phyloP scores from a whole-genome alignment of 2,329 filamentous ascomycete genomes.

The Fusarium guadeloupense region DNA sequence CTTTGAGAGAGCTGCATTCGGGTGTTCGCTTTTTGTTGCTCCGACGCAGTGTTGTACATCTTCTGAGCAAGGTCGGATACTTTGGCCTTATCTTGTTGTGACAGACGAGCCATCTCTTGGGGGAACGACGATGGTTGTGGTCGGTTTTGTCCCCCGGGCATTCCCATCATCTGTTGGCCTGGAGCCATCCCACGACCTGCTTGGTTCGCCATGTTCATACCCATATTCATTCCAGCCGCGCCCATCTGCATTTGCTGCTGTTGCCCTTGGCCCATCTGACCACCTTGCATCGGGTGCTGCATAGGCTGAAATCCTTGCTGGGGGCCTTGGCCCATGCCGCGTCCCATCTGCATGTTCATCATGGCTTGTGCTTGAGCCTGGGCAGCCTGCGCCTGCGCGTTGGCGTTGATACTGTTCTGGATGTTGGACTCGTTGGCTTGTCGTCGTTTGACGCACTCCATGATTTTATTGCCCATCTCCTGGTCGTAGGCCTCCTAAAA shows the following conservation, averaged over 20 bases:
- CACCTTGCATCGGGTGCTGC: slow-evolving; percentile 67
- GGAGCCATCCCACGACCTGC: slow-evolving; percentile 54
- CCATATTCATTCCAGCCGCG: slow-evolving; percentile 45
- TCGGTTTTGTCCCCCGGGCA: slow-evolving; percentile 50
- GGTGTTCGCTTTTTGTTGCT: slow-evolving; percentile 54
- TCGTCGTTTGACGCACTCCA: slow-evolving; percentile 61
- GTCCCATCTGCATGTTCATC: slow-evolving; percentile 65
- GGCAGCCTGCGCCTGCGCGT: slow-evolving; percentile 49
- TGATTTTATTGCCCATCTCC: slow-evolving; percentile 55
- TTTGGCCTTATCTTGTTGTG: slow-evolving; percentile 55
- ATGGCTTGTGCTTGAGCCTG: slow-evolving; percentile 56
- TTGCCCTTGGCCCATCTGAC: slow-evolving; percentile 58
- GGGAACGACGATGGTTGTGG: slow-evolving; percentile 41
- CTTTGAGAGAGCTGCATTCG: slow-evolving; percentile 50
- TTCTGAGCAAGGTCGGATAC: slow-evolving; percentile 57
- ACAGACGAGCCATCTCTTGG: slow-evolving; percentile 51
- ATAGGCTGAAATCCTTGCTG: slow-evolving; percentile 67
- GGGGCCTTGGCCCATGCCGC: slow-evolving; percentile 59
- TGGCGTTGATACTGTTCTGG: slow-evolving; percentile 60
- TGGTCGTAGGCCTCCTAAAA: slow-evolving; percentile 61
- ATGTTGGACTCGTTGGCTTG: slow-evolving; percentile 60
- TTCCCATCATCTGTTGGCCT: slow-evolving; percentile 53
- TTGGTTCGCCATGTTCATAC: slow-evolving; percentile 49
- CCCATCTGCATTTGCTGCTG: slow-evolving; percentile 45
- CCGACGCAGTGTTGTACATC: slow-evolving; percentile 53